phyloP scores from a whole-genome alignment of 441 rosid genomes.

The Raphanus hybrid region DNA sequence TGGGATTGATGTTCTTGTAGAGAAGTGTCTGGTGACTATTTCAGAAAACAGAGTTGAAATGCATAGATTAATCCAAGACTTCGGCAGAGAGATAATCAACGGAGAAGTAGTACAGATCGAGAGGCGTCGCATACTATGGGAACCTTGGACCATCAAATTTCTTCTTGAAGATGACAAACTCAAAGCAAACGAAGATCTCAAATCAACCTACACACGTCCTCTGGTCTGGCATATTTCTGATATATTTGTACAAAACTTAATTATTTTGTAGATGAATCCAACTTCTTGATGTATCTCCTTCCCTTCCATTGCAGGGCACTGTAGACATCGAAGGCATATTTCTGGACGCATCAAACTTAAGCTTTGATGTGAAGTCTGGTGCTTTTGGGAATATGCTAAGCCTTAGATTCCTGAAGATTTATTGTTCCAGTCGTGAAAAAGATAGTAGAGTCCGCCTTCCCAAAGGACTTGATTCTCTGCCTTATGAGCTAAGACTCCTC shows the following conservation, averaged over 20 bases:
- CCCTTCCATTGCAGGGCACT: constrained; percentile 25
- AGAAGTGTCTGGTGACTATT: constrained; percentile 35
- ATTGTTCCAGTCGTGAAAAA: background rate
- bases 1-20: constrained; percentile 38
- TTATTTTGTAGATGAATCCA: background rate
- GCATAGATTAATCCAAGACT: constrained; percentile 45
- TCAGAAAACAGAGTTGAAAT: background rate
- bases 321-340: constrained; percentile 20
- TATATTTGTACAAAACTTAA: background rate
- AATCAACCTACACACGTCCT: background rate
- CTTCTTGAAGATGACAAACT: constrained; percentile 24
- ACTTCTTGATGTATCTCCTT: background rate
- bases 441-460: background rate
- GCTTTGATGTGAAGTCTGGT: background rate
- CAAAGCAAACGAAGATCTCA: background rate
- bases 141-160: background rate
- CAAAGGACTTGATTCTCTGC: background rate
- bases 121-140: constrained; percentile 22
- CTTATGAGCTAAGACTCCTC: constrained; percentile 34
- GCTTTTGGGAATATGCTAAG: constrained; percentile 17
- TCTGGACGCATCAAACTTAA: background rate
- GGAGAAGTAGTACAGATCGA: constrained; percentile 18
- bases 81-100: constrained; percentile 36
- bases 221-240: background rate
- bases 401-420: constrained; percentile 31